These are phyloP conservation scores for Alternaria sp. DNA, from an alignment of 2,329 filamentous ascomycete genomes.

Conservation along the genomic window DNA sequence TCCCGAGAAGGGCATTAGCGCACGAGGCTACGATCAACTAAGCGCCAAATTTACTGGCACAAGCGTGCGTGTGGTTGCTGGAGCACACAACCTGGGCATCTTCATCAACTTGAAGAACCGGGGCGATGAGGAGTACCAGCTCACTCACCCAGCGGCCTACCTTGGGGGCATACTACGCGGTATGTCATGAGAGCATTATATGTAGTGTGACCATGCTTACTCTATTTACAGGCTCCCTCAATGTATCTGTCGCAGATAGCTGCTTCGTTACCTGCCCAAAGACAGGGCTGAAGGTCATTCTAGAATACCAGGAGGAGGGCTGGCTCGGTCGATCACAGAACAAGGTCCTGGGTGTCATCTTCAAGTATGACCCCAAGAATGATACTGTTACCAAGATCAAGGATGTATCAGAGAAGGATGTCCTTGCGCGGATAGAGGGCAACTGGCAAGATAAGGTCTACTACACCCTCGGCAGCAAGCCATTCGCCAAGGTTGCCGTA, in stretches of 20 bases:
- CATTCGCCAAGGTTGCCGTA: constrained; percentile 64
- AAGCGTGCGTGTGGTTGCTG: constrained; percentile 88
- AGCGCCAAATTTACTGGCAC: constrained; percentile 98
- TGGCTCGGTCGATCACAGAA: constrained; percentile 94
- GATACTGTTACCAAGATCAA: constrained; percentile 82
- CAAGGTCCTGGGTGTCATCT: constrained; percentile 88
- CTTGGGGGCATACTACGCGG: constrained; percentile 85
- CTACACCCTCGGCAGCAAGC: constrained; percentile 62
- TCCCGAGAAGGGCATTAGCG: constrained; percentile 86
- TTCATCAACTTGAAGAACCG: constrained; percentile 86
- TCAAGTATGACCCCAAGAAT: constrained; percentile 87
- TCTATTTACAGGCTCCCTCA: constrained; percentile 68
- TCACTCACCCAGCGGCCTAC: constrained; percentile 94
- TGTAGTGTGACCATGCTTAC: constrained; percentile 16
- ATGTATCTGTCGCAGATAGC: constrained; percentile 87
- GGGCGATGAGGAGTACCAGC: constrained; percentile 89
- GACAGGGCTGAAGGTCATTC: constrained; percentile 88
- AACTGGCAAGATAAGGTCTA: constrained; percentile 81
- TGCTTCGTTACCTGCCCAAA: constrained; percentile 91
- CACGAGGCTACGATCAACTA: constrained; percentile 93
- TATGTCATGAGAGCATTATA: constrained; percentile 21
- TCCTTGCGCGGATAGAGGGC: constrained; percentile 83
- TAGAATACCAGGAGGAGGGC: constrained; percentile 93
- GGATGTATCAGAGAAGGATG: constrained; percentile 85
- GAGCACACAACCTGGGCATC: constrained; percentile 93